phyloP scores from a whole-genome alignment of 768 basidiomycete genomes.

The Leucosporidium yakuticum region DNA sequence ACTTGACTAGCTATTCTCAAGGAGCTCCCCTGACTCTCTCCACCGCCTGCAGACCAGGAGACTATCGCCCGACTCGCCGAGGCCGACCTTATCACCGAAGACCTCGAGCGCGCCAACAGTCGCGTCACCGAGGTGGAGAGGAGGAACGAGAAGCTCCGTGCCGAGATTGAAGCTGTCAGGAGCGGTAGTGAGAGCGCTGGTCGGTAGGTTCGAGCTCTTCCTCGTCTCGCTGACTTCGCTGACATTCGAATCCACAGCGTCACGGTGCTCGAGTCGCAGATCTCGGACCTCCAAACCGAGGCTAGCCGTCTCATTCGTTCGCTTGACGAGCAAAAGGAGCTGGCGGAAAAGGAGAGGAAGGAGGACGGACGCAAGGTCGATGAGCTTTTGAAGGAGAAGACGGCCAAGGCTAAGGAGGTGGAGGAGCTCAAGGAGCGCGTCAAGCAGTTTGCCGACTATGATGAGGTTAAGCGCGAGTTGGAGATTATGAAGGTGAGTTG shows the following conservation, averaged over 20 bases:
- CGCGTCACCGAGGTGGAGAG: constrained; percentile 87
- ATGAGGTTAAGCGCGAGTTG: constrained; percentile 94
- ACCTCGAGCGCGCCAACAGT: constrained; percentile 89
- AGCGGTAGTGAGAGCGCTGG: constrained; percentile 68
- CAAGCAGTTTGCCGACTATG: constrained; percentile 75
- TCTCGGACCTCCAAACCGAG: constrained; percentile 71
- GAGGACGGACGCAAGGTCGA: constrained; percentile 58
- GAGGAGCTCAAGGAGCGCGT: constrained; percentile 64
- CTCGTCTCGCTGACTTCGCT: background rate
- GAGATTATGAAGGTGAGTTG: constrained; percentile 89
- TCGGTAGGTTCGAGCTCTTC: constrained; percentile 49
- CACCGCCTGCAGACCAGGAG: constrained; percentile 65
- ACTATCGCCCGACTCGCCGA: constrained; percentile 83
- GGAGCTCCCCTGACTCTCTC: background rate
- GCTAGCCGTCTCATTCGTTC: constrained; percentile 61
- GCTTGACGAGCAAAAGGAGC: constrained; percentile 49
- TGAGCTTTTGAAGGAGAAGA: constrained; percentile 19
- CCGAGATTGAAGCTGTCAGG: constrained; percentile 85
- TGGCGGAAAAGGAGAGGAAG: constrained; percentile 59
- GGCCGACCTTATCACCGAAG: constrained; percentile 88
- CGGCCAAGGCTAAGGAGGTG: constrained; percentile 55
- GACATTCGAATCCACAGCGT: constrained; percentile 49
- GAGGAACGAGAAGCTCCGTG: constrained; percentile 89
- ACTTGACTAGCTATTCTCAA: background rate
- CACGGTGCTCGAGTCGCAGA: constrained; percentile 63